Conservation (phyloP, 371 early-diverging fungal genomes). For the Mortierella sp. region DNA sequence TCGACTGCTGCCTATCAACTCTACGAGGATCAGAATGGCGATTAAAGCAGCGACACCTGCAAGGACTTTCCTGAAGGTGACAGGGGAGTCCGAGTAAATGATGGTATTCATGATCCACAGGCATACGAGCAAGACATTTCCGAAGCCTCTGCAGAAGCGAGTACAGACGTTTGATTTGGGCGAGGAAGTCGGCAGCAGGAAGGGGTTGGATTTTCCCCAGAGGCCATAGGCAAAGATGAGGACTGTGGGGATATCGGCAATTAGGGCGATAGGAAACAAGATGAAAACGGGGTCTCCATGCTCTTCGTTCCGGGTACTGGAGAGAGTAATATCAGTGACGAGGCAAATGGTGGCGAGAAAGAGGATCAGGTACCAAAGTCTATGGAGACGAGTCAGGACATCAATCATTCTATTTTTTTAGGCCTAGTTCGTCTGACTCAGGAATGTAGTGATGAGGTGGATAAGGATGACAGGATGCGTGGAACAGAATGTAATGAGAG, state of each 20-base stretch:
- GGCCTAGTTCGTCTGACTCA: background rate
- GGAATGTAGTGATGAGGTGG: no score
- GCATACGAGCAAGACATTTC: background rate
- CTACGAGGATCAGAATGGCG: conserved; percentile 9
- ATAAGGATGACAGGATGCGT: no score
- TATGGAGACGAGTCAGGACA: conserved; percentile 3
- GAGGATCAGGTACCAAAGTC: conserved; percentile 23
- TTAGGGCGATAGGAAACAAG: background rate
- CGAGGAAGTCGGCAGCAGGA: conserved; percentile 20
- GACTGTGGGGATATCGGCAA: conserved; percentile 10
- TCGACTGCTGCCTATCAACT: conserved; percentile 10
- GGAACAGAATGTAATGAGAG: no score
- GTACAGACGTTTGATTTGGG: conserved; percentile 14
- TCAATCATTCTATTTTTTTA: conserved; percentile 3
- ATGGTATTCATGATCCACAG: conserved; percentile 4
- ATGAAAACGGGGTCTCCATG: background rate
- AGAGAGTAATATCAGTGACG: conserved; percentile 1
- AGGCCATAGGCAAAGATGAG: conserved; percentile 21
- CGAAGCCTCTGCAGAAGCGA: conserved; percentile 1
- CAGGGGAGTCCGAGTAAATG: background rate
- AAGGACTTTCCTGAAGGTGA: background rate
- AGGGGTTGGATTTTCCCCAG: conserved; percentile 21
- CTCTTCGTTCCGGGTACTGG: background rate
- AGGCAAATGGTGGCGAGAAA: conserved; percentile 4
- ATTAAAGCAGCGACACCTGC: background rate